Evolutionary conservation across 2,329 filamentous ascomycete species (phyloP).

Genomic region (Aspergillus ruber): DNA sequence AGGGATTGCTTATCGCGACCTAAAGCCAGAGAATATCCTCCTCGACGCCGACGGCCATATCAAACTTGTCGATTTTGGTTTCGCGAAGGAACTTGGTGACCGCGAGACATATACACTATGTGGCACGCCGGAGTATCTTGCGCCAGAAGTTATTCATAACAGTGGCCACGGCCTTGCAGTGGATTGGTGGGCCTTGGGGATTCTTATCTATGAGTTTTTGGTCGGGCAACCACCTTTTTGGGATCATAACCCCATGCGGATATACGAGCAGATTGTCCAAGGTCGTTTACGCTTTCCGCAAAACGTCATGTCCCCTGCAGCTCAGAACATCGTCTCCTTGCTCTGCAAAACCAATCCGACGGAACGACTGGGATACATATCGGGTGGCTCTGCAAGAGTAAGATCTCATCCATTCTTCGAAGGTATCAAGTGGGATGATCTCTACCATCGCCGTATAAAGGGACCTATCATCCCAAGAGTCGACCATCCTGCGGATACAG

Average conservation of each 20-base stretch:
- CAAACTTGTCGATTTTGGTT: conserved; percentile 62
- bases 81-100: conserved; percentile 56
- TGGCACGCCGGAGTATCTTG: conserved; percentile 61
- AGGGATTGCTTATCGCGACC: conserved; percentile 60
- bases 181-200: conserved; percentile 64
- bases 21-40: conserved; percentile 63
- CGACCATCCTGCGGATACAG: conserved; percentile 53
- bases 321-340: conserved; percentile 55
- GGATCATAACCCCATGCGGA: conserved; percentile 64
- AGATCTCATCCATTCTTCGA: conserved; percentile 59
- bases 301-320: conserved; percentile 49
- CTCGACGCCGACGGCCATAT: conserved; percentile 60
- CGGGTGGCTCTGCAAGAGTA: conserved; percentile 53
- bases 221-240: conserved; percentile 63
- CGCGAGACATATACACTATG: conserved; percentile 60
- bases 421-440: conserved; percentile 55
- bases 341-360: conserved; percentile 59
- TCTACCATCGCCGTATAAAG: conserved; percentile 54
- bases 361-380: conserved; percentile 58
- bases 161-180: conserved; percentile 59
- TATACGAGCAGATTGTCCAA: conserved; percentile 62
- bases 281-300: conserved; percentile 56
- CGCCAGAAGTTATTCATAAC: conserved; percentile 61
- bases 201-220: conserved; percentile 61
- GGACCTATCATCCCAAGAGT: conserved; percentile 59